Evolutionary conservation across 208 protist genomes (phyloP), one percentile per base, ranked within the genome.

Genomic region (Trypanosoma avium): DNA sequence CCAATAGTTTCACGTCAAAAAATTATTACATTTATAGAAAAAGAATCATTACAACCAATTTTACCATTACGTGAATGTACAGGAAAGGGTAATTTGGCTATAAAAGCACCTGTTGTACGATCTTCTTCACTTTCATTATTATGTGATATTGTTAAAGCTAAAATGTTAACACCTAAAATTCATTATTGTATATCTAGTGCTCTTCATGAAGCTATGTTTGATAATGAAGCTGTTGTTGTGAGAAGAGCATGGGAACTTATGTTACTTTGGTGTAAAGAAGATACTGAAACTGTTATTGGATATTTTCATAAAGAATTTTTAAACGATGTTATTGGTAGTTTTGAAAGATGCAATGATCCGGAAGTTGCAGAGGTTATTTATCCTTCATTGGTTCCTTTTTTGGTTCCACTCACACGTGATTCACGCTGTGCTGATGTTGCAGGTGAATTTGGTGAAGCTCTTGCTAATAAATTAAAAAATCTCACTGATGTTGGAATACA

Each of bases 221-320:
- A 93, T 42, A 10, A 50, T 29, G 59, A 87, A 54, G 61, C 73
- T 12, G 69, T 74, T 9, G 77, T 93, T 21, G 74, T 81, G 0
- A 75, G 75, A 10, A 69, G 87, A 4, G 74, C 73, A 26, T 96
- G 90, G 88, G 87, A 96, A 67, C 73, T 96, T 13, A 56, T 94
- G 10, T 79, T 93, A 4, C 60, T 84, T 43, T 96, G 90, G 90
- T 92, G 79, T 61, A 61, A 75, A 24, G 77, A 63, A 4, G 69
- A 77, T 33, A 33, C 74, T 19, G 38, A 43, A 9, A 84, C 84
- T 29, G 79, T 81, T 12, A 76, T 92, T 56, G 63, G 50, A 12
- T 67, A 88, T 67, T 79, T 93, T 54, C 65, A 81, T 15, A 50
- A 61, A 3, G 69, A 68, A 26, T 93, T 96, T 61, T 55, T 96